Percentiles rank a stretch among this genome's conserved stretches.
phyloP scores from a whole-genome alignment of 495 filamentous ascomycete genomes.

The Aspergillus nidulans region DNA sequence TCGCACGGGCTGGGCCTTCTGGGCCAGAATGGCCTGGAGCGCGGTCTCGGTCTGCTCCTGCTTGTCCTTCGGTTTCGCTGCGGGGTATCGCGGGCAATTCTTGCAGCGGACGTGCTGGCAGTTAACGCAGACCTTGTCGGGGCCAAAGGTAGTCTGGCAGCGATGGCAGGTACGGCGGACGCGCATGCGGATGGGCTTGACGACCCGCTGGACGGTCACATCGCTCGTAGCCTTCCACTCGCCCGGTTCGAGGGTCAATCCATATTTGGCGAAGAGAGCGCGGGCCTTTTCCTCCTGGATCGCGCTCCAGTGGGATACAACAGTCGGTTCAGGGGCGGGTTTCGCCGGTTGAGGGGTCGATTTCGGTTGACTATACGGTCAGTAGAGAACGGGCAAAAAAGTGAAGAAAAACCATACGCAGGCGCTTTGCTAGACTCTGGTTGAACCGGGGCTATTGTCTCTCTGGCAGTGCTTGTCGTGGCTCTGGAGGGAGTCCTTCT shows the following conservation, averaged over 20 bases:
- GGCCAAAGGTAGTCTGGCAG: conserved; percentile 68
- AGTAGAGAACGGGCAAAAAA: conserved; percentile 7
- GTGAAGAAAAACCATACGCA: conserved; percentile 26
- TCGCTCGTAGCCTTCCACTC: conserved; percentile 61
- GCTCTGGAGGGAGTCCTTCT: conserved; percentile 48
- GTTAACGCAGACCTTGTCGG: conserved; percentile 62
- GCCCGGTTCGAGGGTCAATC: conserved; percentile 61
- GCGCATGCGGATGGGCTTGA: conserved; percentile 88
- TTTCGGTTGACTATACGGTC: conserved; percentile 13
- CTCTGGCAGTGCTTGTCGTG: conserved; percentile 18
- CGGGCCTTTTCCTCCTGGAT: conserved; percentile 64
- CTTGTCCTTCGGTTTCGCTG: conserved; percentile 39
- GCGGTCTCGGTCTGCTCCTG: conserved; percentile 42
- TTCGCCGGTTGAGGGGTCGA: background rate
- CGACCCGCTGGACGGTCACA: conserved; percentile 63
- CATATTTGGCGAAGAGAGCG: conserved; percentile 70
- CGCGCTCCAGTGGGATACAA: conserved; percentile 29
- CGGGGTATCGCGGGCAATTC: conserved; percentile 69
- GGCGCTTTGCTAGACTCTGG: conserved; percentile 19
- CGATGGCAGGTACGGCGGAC: conserved; percentile 79
- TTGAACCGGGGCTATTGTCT: conserved; percentile 4
- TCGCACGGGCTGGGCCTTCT: conserved; percentile 9
- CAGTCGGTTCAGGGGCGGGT: conserved; percentile 23
- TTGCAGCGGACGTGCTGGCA: conserved; percentile 77
- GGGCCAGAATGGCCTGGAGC: conserved; percentile 26